phyloP scores from a whole-genome alignment of 2,329 filamentous ascomycete genomes.

The Aspergillus persii region DNA sequence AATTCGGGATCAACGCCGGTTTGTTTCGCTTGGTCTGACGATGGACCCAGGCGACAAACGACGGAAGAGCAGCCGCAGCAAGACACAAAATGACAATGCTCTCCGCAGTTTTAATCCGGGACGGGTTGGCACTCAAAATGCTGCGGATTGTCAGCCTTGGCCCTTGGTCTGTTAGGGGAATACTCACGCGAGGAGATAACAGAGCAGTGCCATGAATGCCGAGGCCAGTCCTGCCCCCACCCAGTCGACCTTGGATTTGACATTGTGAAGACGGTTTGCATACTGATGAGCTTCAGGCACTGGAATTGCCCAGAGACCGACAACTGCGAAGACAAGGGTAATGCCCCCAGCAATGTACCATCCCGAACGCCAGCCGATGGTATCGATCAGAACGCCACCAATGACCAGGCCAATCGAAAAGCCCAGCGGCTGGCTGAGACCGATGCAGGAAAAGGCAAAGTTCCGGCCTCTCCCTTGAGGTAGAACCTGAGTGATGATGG shows the following conservation, averaged over 20 bases:
- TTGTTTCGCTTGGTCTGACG: conserved; percentile 45
- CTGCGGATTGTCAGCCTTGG: conserved; percentile 10
- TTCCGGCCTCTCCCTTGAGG: conserved; percentile 50
- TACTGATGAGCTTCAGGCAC: conserved; percentile 12
- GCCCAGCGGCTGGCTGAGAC: conserved; percentile 51
- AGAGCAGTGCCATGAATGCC: conserved; percentile 49
- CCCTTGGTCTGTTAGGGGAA: not conserved
- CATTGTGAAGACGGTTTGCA: conserved; percentile 9
- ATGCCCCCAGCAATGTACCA: conserved; percentile 50
- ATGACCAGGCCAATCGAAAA: conserved; percentile 51
- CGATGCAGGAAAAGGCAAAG: conserved; percentile 52
- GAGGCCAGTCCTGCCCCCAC: conserved; percentile 49
- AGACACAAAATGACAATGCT: conserved; percentile 50
- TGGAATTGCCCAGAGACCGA: conserved; percentile 43
- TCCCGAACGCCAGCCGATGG: conserved; percentile 52
- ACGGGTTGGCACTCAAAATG: conserved; percentile 20
- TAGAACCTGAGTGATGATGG: conserved; percentile 49
- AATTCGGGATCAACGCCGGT: conserved; percentile 62
- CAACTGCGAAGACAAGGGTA: conserved; percentile 40
- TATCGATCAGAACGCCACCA: conserved; percentile 45
- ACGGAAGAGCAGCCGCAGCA: conserved; percentile 43
- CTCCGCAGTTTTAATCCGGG: conserved; percentile 42
- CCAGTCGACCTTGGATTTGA: conserved; percentile 51
- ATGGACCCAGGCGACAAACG: conserved; percentile 56
- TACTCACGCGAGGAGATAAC: conserved; percentile 51